These are phyloP conservation scores for Sparassis latifolia DNA, from an alignment of 1,284 basidiomycete species.

Conservation along the genomic window DNA sequence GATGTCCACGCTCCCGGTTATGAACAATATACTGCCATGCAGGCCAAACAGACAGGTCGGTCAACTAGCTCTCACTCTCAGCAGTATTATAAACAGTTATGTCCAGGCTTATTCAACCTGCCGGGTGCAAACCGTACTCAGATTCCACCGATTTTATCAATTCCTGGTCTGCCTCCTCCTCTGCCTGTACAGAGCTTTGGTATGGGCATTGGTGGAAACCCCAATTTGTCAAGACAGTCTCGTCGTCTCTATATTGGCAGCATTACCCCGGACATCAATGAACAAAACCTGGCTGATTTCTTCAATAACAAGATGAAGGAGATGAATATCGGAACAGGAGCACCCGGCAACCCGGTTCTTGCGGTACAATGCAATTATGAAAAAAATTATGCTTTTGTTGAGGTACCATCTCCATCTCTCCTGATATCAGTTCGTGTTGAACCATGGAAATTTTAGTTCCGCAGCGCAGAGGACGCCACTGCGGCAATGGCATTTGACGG, in stretches of 20 bases:
- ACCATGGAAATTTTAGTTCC: slow-evolving; percentile 58
- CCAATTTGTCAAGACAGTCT: slow-evolving; percentile 85
- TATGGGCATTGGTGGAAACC: slow-evolving; percentile 78
- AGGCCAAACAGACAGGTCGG: slow-evolving; percentile 93
- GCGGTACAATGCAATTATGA: slow-evolving; percentile 95
- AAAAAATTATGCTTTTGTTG: slow-evolving; percentile 96
- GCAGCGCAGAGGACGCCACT: slow-evolving; percentile 93
- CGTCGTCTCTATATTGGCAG: slow-evolving; percentile 94
- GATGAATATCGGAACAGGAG: slow-evolving; percentile 77
- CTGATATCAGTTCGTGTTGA: slow-evolving; percentile 1
- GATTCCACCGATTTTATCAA: slow-evolving; percentile 73
- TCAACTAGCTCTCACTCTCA: background rate
- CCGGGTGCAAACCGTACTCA: slow-evolving; percentile 88
- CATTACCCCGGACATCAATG: slow-evolving; percentile 88
- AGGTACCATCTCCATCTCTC: slow-evolving; percentile 45
- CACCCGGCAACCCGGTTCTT: slow-evolving; percentile 85
- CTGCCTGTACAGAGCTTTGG: slow-evolving; percentile 78
- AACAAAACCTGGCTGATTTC: slow-evolving; percentile 84
- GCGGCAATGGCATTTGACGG: slow-evolving; percentile 96
- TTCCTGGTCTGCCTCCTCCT: slow-evolving; percentile 74
- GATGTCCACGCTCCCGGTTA: slow-evolving; percentile 94
- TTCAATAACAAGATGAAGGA: slow-evolving; percentile 96
- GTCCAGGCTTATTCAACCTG: slow-evolving; percentile 80
- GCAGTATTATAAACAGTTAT: background rate
- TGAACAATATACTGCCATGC: slow-evolving; percentile 89